These are phyloP conservation scores for Nitzschia sp. DNA, from an alignment of 108 stramenopile genomes.

Conservation along the genomic window DNA sequence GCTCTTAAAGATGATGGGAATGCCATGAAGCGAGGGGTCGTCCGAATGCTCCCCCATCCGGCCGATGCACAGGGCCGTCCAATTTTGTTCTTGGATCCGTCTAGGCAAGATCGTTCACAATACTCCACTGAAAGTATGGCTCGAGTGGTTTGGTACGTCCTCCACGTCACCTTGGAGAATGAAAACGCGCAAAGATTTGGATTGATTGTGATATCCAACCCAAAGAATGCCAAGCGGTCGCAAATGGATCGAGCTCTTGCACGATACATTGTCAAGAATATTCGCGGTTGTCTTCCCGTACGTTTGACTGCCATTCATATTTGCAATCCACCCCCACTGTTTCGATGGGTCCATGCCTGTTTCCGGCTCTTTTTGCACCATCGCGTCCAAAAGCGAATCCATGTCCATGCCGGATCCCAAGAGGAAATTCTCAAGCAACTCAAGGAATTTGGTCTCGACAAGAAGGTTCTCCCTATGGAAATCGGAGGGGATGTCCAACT, in stretches of 20 bases:
- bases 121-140: slow-evolving; percentile 46
- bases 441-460: slow-evolving; percentile 41
- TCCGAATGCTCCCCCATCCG: slow-evolving; percentile 13
- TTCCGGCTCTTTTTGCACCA: slow-evolving; percentile 53
- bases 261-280: slow-evolving; percentile 30
- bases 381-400: slow-evolving; percentile 47
- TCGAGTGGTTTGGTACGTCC: slow-evolving; percentile 51
- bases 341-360: slow-evolving; percentile 49
- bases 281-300: slow-evolving; percentile 54
- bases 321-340: slow-evolving; percentile 58
- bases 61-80: slow-evolving; percentile 40
- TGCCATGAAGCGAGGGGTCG: slow-evolving; percentile 36
- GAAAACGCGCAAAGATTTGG: slow-evolving; percentile 45
- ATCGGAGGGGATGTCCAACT: slow-evolving; percentile 49
- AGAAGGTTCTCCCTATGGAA: slow-evolving; percentile 43
- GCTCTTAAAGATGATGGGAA: slow-evolving; percentile 37
- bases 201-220: slow-evolving; percentile 40
- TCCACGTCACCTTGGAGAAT: slow-evolving; percentile 43
- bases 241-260: slow-evolving; percentile 47
- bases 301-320: slow-evolving; percentile 54
- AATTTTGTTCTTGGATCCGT: slow-evolving; percentile 50
- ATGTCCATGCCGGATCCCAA: slow-evolving; percentile 43
- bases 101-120: slow-evolving; percentile 32
- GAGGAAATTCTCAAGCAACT: slow-evolving; percentile 50
- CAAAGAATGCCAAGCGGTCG: slow-evolving; percentile 28